These are phyloP conservation scores for Viridothelium virens DNA, from an alignment of 495 filamentous ascomycete genomes.

Conservation along the genomic window DNA sequence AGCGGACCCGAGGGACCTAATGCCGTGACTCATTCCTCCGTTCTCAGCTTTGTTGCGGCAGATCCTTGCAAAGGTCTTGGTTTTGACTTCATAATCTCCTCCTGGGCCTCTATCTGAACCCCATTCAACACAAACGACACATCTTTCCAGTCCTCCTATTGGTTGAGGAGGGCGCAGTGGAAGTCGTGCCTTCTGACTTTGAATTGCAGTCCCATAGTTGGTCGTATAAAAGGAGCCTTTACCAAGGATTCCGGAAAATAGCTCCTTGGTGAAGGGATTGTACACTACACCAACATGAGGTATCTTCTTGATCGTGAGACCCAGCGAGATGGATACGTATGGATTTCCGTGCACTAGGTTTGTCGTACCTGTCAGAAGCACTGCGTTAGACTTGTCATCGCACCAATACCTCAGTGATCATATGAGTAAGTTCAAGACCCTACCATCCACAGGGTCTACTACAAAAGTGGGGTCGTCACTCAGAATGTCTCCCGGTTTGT, in stretches of 20 bases:
- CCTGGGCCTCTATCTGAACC: conserved; percentile 60
- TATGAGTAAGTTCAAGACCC: too few species aligned
- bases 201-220: conserved; percentile 23
- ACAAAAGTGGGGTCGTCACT: conserved; percentile 73
- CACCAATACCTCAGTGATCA: too few species aligned
- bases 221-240: conserved; percentile 55
- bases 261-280: conserved; percentile 62
- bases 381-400: too few species aligned
- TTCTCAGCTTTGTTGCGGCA: conserved; percentile 54
- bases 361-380: conserved; percentile 41
- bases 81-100: conserved; percentile 67
- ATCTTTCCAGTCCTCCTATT: conserved; percentile 50
- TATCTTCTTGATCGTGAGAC: conserved; percentile 53
- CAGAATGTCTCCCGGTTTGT: conserved; percentile 56
- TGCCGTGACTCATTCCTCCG: conserved; percentile 75
- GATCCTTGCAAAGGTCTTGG: conserved; percentile 59
- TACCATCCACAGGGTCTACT: conserved; percentile 80
- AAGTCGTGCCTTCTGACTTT: conserved; percentile 38
- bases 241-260: conserved; percentile 66
- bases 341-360: conserved; percentile 85
- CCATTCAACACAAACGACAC: conserved; percentile 71
- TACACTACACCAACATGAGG: conserved; percentile 76
- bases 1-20: conserved; percentile 69
- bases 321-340: conserved; percentile 73
- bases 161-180: conserved; percentile 46